A percentile compares a stretch with the other conserved stretches of the same genome.
Conservation (phyloP, 139 green algal species). For the Coelastrella sp. region DNA sequence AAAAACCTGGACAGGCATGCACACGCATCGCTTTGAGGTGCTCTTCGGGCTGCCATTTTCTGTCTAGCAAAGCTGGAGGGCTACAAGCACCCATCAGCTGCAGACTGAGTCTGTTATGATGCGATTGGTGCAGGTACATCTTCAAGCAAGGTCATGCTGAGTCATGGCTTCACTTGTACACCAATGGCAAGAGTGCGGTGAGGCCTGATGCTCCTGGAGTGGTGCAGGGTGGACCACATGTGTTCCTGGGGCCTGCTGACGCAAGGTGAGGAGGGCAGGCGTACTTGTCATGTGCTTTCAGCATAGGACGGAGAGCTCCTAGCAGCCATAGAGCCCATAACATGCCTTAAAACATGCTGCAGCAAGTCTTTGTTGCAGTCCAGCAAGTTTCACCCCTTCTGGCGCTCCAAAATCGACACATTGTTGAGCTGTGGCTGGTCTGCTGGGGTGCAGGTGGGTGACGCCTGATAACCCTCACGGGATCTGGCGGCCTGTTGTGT, state of each 20-base stretch:
- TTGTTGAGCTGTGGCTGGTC: neutral
- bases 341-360: neutral
- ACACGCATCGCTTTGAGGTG: neutral
- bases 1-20: neutral
- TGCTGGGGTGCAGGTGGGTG: slow-evolving; percentile 15
- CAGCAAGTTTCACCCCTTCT: no score
- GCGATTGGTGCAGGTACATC: slow-evolving; percentile 27
- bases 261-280: neutral
- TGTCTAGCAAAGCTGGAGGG: neutral
- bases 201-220: slow-evolving; percentile 47
- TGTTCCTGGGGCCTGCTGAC: slow-evolving; percentile 35
- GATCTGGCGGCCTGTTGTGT: slow-evolving; percentile 24
- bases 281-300: neutral
- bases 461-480: slow-evolving; percentile 38
- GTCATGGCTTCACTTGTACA: slow-evolving; percentile 65
- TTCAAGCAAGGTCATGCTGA: slow-evolving; percentile 45
- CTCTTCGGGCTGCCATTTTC: neutral
- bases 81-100: neutral
- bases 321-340: no score
- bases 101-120: neutral
- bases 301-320: neutral
- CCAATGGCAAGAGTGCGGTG: slow-evolving; percentile 70
- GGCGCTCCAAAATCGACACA: no score
- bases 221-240: slow-evolving; percentile 31
- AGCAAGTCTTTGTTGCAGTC: neutral